Evolutionary conservation across 148 eudicot species (phyloP).

Genomic region (Polygonum maritimum): DNA sequence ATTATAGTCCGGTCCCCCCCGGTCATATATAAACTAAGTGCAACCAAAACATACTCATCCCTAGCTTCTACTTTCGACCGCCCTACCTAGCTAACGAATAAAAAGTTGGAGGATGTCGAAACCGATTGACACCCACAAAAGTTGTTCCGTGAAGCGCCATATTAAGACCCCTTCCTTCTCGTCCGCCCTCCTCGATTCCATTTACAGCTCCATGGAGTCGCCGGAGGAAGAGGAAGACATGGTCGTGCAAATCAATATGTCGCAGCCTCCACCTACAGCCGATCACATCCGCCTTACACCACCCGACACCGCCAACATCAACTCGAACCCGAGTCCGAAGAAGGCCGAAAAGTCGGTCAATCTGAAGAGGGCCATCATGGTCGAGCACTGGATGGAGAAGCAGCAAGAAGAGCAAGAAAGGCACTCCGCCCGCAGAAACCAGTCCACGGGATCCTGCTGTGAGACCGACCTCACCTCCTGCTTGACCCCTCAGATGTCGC

Average conservation of each 20-base stretch:
- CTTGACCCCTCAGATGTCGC: slow-evolving; percentile 17
- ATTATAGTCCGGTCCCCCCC: too few species aligned
- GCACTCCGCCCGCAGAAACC: slow-evolving; percentile 8
- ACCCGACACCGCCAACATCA: too few species aligned
- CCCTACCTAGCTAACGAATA: too few species aligned
- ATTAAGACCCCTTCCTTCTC: slow-evolving; percentile 58
- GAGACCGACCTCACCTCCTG: slow-evolving; percentile 24
- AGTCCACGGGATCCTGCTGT: slow-evolving; percentile 24
- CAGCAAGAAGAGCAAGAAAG: slow-evolving; percentile 8
- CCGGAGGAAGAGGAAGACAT: slow-evolving; percentile 25
- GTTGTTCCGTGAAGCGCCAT: slow-evolving; percentile 12
- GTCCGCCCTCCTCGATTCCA: slow-evolving; percentile 60
- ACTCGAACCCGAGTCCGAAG: background rate
- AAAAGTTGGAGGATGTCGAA: slow-evolving; percentile 1
- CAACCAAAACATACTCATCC: too few species aligned
- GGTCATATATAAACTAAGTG: too few species aligned
- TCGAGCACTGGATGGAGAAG: slow-evolving; percentile 55
- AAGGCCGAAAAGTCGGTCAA: slow-evolving; percentile 25
- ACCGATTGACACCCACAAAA: background rate
- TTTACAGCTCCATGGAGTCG: slow-evolving; percentile 57
- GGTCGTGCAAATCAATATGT: slow-evolving; percentile 5
- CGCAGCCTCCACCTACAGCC: background rate
- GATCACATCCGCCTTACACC: background rate
- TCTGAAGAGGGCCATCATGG: slow-evolving; percentile 56
- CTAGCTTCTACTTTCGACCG: background rate